phyloP scores from a whole-genome alignment of 495 filamentous ascomycete species.

The Talaromyces liani region DNA sequence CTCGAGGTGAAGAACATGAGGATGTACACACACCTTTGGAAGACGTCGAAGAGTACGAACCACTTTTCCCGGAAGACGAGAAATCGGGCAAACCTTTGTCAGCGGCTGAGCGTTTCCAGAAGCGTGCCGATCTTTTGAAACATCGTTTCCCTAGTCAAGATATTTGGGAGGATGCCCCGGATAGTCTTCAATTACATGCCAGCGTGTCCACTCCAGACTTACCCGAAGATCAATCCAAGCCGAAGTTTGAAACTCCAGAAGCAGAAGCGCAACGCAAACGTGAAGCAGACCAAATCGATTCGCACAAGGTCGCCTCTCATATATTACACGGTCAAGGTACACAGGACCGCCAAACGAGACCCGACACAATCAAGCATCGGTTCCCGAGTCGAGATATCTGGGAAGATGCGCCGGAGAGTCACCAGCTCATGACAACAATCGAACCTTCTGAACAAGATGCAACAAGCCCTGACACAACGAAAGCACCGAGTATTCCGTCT shows the following conservation, averaged over 20 bases:
- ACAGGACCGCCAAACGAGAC: slow-evolving; percentile 39
- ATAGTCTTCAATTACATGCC: slow-evolving; percentile 72
- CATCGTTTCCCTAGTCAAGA: slow-evolving; percentile 90
- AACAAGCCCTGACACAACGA: slow-evolving; percentile 19
- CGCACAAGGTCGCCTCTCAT: slow-evolving; percentile 36
- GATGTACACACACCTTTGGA: slow-evolving; percentile 65
- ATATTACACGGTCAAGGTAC: slow-evolving; percentile 28
- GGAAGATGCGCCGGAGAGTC: slow-evolving; percentile 88
- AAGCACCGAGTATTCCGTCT: slow-evolving; percentile 22
- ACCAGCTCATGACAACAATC: slow-evolving; percentile 74
- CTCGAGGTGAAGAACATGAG: slow-evolving; percentile 43
- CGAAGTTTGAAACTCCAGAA: slow-evolving; percentile 49
- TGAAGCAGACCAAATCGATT: slow-evolving; percentile 38
- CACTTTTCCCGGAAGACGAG: slow-evolving; percentile 83
- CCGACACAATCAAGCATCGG: slow-evolving; percentile 52
- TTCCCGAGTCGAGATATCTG: slow-evolving; percentile 96
- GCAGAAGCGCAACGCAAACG: slow-evolving; percentile 45
- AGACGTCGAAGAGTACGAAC: slow-evolving; percentile 91
- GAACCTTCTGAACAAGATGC: slow-evolving; percentile 48
- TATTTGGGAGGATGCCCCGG: slow-evolving; percentile 94
- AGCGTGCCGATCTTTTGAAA: slow-evolving; percentile 51
- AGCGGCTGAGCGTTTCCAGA: slow-evolving; percentile 53
- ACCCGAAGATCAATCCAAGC: slow-evolving; percentile 15
- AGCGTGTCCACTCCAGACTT: slow-evolving; percentile 77
- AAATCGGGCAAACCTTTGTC: slow-evolving; percentile 50